Evolutionary conservation across 225 moss, liverwort and hornwort species (phyloP).

Genomic region (Straminergon stramineum): DNA sequence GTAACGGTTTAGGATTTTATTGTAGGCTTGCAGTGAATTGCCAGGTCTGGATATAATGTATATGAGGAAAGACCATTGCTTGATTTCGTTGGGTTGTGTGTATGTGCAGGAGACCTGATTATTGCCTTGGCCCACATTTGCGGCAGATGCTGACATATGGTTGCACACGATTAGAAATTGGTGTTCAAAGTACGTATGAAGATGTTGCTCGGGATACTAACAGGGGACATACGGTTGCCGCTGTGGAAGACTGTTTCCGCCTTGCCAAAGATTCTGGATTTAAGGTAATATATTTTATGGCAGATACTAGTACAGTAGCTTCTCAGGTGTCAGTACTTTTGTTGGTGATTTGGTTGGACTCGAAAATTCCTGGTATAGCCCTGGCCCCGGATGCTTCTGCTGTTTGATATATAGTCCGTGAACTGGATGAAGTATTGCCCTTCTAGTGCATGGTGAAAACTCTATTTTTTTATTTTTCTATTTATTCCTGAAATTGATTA

Average conservation of each 20-base stretch:
- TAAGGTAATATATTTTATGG: slow-evolving; percentile 39
- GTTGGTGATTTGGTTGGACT: neutral
- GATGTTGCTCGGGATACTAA: slow-evolving; percentile 99
- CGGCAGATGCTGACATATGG: slow-evolving; percentile 97
- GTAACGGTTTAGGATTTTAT: neutral
- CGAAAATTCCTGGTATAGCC: neutral
- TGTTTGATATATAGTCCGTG: neutral
- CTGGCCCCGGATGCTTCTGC: neutral
- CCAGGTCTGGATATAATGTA: neutral
- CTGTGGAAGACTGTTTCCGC: slow-evolving; percentile 94
- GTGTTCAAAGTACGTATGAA: slow-evolving; percentile 98
- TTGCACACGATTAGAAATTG: slow-evolving; percentile 97
- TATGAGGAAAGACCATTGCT: neutral
- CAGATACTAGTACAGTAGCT: neutral
- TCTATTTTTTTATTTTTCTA: neutral
- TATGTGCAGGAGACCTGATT: slow-evolving; percentile 91
- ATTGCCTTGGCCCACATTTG: slow-evolving; percentile 93
- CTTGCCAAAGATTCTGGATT: slow-evolving; percentile 97
- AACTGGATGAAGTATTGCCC: neutral
- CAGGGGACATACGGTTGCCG: slow-evolving; percentile 94
- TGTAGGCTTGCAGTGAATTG: neutral
- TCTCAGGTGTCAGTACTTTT: neutral
- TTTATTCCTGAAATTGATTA: neutral
- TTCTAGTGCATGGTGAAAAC: neutral
- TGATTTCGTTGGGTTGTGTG: slow-evolving; percentile 2